Conservation (phyloP, 75 land plant genomes). For the Gnetum montanum region DNA sequence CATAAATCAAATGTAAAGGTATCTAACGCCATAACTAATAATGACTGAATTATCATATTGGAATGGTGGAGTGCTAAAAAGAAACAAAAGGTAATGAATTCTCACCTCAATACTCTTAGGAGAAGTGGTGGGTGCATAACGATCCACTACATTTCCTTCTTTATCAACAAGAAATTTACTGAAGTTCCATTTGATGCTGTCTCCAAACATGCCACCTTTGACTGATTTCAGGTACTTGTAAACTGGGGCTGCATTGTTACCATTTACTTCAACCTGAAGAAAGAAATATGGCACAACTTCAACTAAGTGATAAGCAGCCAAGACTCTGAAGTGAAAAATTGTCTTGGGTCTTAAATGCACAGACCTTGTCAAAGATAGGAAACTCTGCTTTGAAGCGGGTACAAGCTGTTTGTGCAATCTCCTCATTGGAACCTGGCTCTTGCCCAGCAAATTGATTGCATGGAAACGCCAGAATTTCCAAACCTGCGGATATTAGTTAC, state of each 20-base stretch:
- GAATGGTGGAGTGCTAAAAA: not conserved
- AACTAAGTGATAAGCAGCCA: not conserved
- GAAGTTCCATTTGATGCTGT: slow-evolving; percentile 84
- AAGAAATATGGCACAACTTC: too few species aligned
- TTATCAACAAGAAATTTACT: slow-evolving; percentile 74
- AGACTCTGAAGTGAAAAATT: too few species aligned
- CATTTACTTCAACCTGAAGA: slow-evolving; percentile 92
- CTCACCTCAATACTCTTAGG: slow-evolving; percentile 69
- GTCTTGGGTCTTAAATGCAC: too few species aligned
- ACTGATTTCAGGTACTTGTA: slow-evolving; percentile 70
- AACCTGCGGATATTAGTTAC: slow-evolving; percentile 18
- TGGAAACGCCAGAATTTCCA: slow-evolving; percentile 80
- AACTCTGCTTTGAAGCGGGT: slow-evolving; percentile 83
- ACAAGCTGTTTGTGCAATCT: slow-evolving; percentile 72
- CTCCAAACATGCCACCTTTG: slow-evolving; percentile 70
- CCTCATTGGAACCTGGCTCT: slow-evolving; percentile 78
- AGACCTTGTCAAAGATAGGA: slow-evolving; percentile 83
- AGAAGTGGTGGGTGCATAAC: slow-evolving; percentile 82
- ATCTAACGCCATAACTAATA: not conserved
- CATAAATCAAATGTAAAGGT: not conserved
- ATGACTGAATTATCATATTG: not conserved
- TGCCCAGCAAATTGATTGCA: slow-evolving; percentile 88
- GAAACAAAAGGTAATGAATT: not conserved
- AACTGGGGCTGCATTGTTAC: slow-evolving; percentile 58
- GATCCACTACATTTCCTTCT: slow-evolving; percentile 72